Evolutionary conservation across 1,284 basidiomycete genomes (phyloP), one percentile per base, ranked within the genome.

Genomic region (Neotropicomus parvogracilis): DNA sequence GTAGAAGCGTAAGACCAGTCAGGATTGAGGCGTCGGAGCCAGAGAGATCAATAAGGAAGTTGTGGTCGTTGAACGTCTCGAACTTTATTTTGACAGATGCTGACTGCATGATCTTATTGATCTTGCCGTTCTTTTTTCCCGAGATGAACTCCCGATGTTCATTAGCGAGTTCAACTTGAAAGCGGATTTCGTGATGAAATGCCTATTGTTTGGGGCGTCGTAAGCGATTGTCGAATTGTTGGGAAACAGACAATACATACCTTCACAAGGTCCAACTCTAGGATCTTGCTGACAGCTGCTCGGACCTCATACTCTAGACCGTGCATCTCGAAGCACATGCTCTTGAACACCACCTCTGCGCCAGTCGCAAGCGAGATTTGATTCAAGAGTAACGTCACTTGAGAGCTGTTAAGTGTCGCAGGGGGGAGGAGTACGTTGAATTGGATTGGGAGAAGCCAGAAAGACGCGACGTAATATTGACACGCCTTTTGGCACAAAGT

Each of bases 141-240:
- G 88, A 91, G 69, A 99, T 97, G 69, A 99, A 99, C 60, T 99
- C 97, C 56, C 95, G 87, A 62, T 98, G 95, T 67, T 98, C 95
- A 66, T 95, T 97, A 37, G 95, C 91, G 11, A 99, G 81, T 72
- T 99, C 97, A 53, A 98, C 93, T 71, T 98, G 95, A 77, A 99
- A 98, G 44, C 93, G 90, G 54, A 99, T 92, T 72, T 99, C 95
- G 64, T 95, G 91, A 62, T 97, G 92, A 77, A 95, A 98, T 43
- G 83, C 76, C 88, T 93, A 62, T 27, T 20, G 4, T 39, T 48
- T 44, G 6, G 16, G 2, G 34, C 16, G 14, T 37, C 28, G 49
- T 46, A 49, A 50, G 41, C 27, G 48, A 33, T 36, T 17, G 12
- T 14, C 21, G 12, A 37, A 29, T 39, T 14, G 45, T 21, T 8